Evolutionary conservation across 2,329 filamentous ascomycete genomes (phyloP).

Genomic region (Calonectria honghensis): DNA sequence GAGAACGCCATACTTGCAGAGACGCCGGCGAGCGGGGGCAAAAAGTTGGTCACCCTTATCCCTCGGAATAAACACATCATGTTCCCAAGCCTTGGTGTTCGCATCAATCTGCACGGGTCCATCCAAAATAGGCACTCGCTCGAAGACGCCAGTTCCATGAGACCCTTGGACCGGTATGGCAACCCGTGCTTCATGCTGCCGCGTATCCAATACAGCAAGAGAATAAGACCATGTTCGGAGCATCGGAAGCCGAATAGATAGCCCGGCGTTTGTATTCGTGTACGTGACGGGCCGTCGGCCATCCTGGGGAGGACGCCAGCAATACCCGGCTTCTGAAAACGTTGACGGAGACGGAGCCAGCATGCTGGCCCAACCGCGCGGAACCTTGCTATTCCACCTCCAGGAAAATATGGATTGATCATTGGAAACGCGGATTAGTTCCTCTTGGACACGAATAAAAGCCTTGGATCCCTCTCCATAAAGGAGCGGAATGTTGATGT

Average conservation of each 20-base stretch:
- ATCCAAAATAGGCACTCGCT: not conserved
- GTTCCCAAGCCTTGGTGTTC: no score
- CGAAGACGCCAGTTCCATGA: not conserved
- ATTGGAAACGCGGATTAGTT: not conserved
- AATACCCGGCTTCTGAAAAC: not conserved
- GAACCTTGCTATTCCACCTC: not conserved
- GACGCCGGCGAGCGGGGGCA: not conserved
- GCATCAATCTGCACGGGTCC: not conserved
- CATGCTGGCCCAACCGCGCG: not conserved
- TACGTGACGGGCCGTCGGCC: not conserved
- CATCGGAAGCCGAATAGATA: not conserved
- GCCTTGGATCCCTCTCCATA: conserved; percentile 46
- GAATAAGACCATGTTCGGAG: conserved; percentile 1
- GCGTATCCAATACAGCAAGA: not conserved
- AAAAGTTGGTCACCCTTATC: not conserved
- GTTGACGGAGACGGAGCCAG: not conserved
- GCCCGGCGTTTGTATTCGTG: not conserved
- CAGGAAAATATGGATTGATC: not conserved
- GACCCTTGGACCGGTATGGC: not conserved
- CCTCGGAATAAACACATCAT: not conserved
- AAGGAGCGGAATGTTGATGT: conserved; percentile 47
- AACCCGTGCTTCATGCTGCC: not conserved
- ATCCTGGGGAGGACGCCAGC: no score
- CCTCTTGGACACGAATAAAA: conserved; percentile 44
- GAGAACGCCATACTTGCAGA: not conserved